Evolutionary conservation across 164 flowering plant genomes (phyloP), one percentile per base, ranked within the genome.

Genomic region (Protea cynaroides): DNA sequence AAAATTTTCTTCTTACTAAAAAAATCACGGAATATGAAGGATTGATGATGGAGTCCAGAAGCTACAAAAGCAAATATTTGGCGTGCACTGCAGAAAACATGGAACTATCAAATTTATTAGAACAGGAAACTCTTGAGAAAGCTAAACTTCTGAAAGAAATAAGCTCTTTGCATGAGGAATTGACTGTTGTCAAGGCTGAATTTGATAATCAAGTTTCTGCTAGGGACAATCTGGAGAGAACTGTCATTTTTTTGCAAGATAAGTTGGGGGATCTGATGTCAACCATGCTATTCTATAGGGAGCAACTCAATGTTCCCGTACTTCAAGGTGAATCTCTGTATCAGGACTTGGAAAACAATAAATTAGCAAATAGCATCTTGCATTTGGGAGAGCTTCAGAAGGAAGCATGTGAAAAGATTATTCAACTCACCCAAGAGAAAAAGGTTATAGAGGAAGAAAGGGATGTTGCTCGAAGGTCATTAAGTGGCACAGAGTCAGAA

Each of bases 1-100:
- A 89, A 65, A 94, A 89, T 63, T 38, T 25, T 68, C 69, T 66
- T 64, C 86, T 86, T 51, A 40, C 21, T 50, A 68, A 78, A 76
- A 89, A 84, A 72, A 67, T 86, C 57, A 60, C 70, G 22, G 93
- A 87, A 56, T 74, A 55, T 56, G 93, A 89, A 63, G 67, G 64
- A 43, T 12, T 80, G 51, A 22, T 82, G 40, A 57, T 59, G 56
- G 90, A 89, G 47, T 75, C 23, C 65, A 71, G 68, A 75, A 75
- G 62, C 64, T 83, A 72, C 56, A 65, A 77, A 76, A 78, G 68
- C 67, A 82, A 79, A 63, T 87, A 76, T 77, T 83, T 74, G 55
- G 75, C 73, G 53, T 82, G 83, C 73, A 64, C 64, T 67, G 71
- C 68, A 21, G 94, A 90, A 65, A 84, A 75, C 29, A 56, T 53